These are phyloP conservation scores for Xylona heveae DNA, from an alignment of 495 filamentous ascomycete species.

Conservation along the genomic window DNA sequence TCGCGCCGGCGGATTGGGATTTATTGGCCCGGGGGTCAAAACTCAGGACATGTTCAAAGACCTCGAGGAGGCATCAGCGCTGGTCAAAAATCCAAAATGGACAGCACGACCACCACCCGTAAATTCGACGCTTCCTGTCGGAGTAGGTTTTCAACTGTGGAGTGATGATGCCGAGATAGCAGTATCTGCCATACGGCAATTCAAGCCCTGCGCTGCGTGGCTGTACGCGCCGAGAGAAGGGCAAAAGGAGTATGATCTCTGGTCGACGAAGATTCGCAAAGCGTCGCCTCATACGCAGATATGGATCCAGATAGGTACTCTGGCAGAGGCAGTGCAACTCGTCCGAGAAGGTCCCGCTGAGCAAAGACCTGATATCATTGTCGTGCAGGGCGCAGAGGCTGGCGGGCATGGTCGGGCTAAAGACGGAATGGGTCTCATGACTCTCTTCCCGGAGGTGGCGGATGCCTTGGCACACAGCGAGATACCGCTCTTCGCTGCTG, in stretches of 20 bases:
- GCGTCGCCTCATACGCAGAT: slow-evolving; percentile 28
- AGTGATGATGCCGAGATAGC: slow-evolving; percentile 24
- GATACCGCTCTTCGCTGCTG: slow-evolving; percentile 45
- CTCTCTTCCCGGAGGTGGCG: slow-evolving; percentile 34
- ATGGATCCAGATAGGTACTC: slow-evolving; percentile 55
- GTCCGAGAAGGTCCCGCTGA: slow-evolving; percentile 7
- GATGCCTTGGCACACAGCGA: slow-evolving; percentile 25
- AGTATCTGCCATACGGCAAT: slow-evolving; percentile 19
- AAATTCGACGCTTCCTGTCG: slow-evolving; percentile 27
- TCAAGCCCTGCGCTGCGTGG: slow-evolving; percentile 45
- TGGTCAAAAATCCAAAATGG: slow-evolving; percentile 13
- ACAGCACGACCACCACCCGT: no score
- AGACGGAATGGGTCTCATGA: slow-evolving; percentile 33
- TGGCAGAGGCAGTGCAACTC: slow-evolving; percentile 30
- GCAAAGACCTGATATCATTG: slow-evolving; percentile 37
- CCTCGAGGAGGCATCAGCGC: slow-evolving; percentile 14
- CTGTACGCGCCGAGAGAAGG: slow-evolving; percentile 42
- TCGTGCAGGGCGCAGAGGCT: slow-evolving; percentile 52
- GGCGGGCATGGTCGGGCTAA: slow-evolving; percentile 48
- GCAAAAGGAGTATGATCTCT: slow-evolving; percentile 28
- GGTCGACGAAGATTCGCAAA: slow-evolving; percentile 28
- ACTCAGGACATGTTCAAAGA: slow-evolving; percentile 6
- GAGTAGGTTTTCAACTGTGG: slow-evolving; percentile 42
- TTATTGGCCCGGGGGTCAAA: slow-evolving; percentile 1
- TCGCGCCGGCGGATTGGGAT: slow-evolving; percentile 42